Base-by-base conservation (phyloP, 345 rosid genomes). In the Salix exigua region DNA sequence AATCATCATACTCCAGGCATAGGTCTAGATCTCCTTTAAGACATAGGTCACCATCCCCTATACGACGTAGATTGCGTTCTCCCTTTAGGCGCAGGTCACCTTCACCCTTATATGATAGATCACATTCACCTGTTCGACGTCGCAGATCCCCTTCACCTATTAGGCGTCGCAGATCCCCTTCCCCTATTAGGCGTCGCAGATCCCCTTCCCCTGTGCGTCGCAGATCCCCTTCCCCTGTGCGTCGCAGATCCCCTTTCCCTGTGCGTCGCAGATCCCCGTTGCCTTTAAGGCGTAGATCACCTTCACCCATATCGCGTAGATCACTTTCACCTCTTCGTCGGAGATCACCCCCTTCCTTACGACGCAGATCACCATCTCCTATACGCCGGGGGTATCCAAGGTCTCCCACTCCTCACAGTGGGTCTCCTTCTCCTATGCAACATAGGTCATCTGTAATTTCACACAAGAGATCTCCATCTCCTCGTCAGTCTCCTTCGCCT, bases 1-100 rank as follows among this genome's bases (percentile, higher is more conserved):
- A 86, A 78, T 74, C 85, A 51, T 83, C 85, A 3, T 74, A 87
- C 85, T 80, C 75, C 53, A 82, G 86, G 78, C 85, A 75, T 53
- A 86, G 91, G 67, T 89, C 93, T 68, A 89, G 91, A 42, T 91
- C 93, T 53, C 73, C 74, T 75, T 76, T 73, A 13, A 61, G 37
- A 18, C 80, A 40, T 9, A 73, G 80, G 26, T 66, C 69, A 66
- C 89, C 83, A 0, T 73, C 85, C 0, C 86, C 86, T 4, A 16
- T 76, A 19, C 75, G 78, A 0, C 82, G 82, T 21, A 79, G 89
- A 63, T 88, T 86, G 2, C 88, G 86, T 0, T 86, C 86, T 17
- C 83, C 81, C 18, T n/a, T 71, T 37, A 14, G 75, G 2, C 74
- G 38, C 8, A 78, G 80, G 71, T 84, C 86, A 2, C 81, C 81